Percentiles rank a stretch among this genome's conserved stretches.
These are phyloP conservation scores for Vickermania spadyakhi DNA, from an alignment of 208 protist genomes.

Conservation along the genomic window DNA sequence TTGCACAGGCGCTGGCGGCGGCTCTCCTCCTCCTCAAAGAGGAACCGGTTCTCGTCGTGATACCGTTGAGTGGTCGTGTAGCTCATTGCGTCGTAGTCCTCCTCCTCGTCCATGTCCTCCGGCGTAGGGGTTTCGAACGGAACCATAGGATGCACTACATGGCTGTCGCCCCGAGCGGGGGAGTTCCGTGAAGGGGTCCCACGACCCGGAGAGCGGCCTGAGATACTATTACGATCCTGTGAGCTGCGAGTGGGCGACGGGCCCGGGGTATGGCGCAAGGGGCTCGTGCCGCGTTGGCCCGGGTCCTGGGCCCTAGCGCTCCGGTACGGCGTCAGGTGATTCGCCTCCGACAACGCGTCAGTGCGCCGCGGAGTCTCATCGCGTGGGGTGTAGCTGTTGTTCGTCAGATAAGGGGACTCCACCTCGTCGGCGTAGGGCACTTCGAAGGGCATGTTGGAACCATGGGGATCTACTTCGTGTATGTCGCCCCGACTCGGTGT, in stretches of 20 bases:
- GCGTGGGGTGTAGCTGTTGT: neutral
- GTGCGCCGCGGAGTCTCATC: neutral
- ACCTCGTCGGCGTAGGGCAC: neutral
- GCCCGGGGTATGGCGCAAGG: no score
- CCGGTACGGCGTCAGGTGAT: neutral
- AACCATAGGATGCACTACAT: slow-evolving; percentile 4
- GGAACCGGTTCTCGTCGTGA: slow-evolving; percentile 49
- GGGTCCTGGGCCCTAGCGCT: neutral
- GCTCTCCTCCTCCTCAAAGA: slow-evolving; percentile 39
- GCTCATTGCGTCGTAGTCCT: slow-evolving; percentile 31
- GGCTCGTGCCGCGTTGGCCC: neutral
- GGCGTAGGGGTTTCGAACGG: slow-evolving; percentile 1
- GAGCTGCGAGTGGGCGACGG: no score
- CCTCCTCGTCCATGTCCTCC: slow-evolving; percentile 10
- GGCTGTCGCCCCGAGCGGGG: neutral
- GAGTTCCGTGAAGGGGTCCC: no score
- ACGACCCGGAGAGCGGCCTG: no score
- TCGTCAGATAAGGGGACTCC: neutral
- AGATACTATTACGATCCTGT: no score
- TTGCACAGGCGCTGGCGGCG: slow-evolving; percentile 54
- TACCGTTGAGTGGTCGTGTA: slow-evolving; percentile 72
- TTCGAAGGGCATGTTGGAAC: neutral
- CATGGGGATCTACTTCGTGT: neutral
- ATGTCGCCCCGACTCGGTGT: neutral
- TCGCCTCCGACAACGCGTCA: neutral